Conservation (phyloP, 148 eudicot genomes). For the Heliosperma pusillum region DNA sequence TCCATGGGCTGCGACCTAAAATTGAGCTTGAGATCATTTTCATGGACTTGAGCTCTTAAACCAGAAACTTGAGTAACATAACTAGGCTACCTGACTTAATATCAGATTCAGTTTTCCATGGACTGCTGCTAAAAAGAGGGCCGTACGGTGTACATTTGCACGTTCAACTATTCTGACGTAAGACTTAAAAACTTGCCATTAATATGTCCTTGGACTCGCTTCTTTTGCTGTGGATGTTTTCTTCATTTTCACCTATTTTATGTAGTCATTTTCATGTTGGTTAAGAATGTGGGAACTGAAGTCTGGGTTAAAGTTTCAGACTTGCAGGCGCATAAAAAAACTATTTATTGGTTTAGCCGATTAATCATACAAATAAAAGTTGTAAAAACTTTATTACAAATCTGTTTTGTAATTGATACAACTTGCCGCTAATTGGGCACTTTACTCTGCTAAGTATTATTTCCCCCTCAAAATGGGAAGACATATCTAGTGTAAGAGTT, state of each 20-base stretch:
- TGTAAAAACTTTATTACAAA: constrained; percentile 10
- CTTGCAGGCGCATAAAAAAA: not conserved
- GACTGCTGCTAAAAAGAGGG: too few species aligned
- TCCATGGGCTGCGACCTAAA: too few species aligned
- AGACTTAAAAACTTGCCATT: not conserved
- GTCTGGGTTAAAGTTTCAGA: not conserved
- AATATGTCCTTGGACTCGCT: not conserved
- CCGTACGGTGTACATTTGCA: too few species aligned
- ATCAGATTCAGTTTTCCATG: too few species aligned
- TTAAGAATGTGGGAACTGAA: not conserved
- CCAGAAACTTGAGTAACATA: too few species aligned
- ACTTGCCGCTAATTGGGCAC: constrained; percentile 17
- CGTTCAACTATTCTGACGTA: not conserved
- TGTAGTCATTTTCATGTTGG: not conserved
- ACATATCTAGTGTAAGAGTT: not conserved
- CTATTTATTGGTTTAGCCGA: not conserved
- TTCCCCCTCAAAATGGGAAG: not conserved
- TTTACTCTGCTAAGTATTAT: constrained; percentile 15
- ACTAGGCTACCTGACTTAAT: too few species aligned
- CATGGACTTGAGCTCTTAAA: too few species aligned
- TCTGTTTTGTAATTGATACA: constrained; percentile 9
- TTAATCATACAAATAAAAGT: constrained; percentile 7
- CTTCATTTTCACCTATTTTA: not conserved
- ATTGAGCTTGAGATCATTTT: too few species aligned
- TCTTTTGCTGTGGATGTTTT: not conserved